phyloP scores from a whole-genome alignment of 176 grass and related monocot genomes.

The Aegilops umbellulata region DNA sequence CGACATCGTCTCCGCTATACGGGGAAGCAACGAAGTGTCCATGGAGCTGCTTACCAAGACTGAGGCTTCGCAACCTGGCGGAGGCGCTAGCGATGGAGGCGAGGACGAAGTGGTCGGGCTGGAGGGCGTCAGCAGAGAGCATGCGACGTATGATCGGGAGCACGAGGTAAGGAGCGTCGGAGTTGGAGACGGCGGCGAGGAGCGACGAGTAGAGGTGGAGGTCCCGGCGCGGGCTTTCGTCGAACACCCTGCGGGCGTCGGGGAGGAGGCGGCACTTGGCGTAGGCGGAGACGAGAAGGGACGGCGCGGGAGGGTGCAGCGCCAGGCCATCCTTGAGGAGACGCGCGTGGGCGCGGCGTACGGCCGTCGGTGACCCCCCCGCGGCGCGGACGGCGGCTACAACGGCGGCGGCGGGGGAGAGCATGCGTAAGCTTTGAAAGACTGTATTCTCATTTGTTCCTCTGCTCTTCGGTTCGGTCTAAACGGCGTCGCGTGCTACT shows the following conservation, averaged over 20 bases:
- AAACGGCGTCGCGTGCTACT: not conserved
- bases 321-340: conserved; percentile 55
- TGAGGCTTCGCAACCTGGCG: conserved; percentile 41
- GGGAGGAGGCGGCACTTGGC: conserved; percentile 46
- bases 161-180: conserved; percentile 23
- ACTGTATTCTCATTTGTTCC: not conserved
- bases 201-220: conserved; percentile 68
- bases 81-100: conserved; percentile 54
- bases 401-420: conserved; percentile 29
- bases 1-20: conserved; percentile 47
- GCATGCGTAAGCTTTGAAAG: conserved; percentile 29
- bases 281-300: conserved; percentile 57
- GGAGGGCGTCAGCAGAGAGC: conserved; percentile 46
- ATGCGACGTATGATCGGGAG: conserved; percentile 55
- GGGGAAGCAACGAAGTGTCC: conserved; percentile 42
- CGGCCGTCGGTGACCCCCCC: conserved; percentile 4
- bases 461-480: not conserved
- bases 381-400: conserved; percentile 36
- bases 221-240: conserved; percentile 43
- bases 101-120: conserved; percentile 66
- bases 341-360: conserved; percentile 44
- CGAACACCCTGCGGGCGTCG: conserved; percentile 51
- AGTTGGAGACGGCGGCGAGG: conserved; percentile 60
- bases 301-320: not conserved
- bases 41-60: conserved; percentile 72